A percentile compares a stretch with the other conserved stretches of the same genome.
Conservation (phyloP, 371 early-diverging fungal species). For the Rozella allomycis region DNA sequence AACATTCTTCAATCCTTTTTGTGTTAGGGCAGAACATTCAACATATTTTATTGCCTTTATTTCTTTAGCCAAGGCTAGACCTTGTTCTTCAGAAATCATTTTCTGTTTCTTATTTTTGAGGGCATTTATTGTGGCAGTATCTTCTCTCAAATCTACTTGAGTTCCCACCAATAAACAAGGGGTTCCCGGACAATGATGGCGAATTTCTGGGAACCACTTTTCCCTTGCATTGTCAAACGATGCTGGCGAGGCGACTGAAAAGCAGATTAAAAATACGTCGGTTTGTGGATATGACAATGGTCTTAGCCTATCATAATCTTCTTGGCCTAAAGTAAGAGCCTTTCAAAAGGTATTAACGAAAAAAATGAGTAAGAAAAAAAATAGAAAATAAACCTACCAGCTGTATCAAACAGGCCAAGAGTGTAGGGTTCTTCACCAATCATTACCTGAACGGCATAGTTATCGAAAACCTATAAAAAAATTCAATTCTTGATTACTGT, state of each 20-base stretch:
- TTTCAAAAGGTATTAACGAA: not conserved
- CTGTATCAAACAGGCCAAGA: conserved; percentile 87
- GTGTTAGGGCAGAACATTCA: conserved; percentile 90
- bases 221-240: conserved; percentile 44
- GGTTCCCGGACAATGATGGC: conserved; percentile 89
- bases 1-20: conserved; percentile 86
- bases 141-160: conserved; percentile 83
- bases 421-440: conserved; percentile 81
- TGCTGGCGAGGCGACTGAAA: conserved; percentile 81
- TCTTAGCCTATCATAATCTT: conserved; percentile 92
- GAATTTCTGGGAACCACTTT: conserved; percentile 59
- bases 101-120: conserved; percentile 56
- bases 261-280: conserved; percentile 83
- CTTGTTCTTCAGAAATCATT: conserved; percentile 56
- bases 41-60: conserved; percentile 87
- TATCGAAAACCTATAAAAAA: conserved; percentile 66
- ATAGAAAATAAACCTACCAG: conserved; percentile 31
- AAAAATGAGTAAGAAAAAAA: not conserved
- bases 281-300: conserved; percentile 86
- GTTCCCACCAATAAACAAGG: conserved; percentile 92
- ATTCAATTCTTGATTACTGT: conserved; percentile 38
- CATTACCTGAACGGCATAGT: conserved; percentile 96
- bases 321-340: conserved; percentile 40
- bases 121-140: conserved; percentile 52
- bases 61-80: conserved; percentile 64